These are phyloP conservation scores for Friedmanniomyces simplex DNA, from an alignment of 495 filamentous ascomycete genomes.

Conservation along the genomic window DNA sequence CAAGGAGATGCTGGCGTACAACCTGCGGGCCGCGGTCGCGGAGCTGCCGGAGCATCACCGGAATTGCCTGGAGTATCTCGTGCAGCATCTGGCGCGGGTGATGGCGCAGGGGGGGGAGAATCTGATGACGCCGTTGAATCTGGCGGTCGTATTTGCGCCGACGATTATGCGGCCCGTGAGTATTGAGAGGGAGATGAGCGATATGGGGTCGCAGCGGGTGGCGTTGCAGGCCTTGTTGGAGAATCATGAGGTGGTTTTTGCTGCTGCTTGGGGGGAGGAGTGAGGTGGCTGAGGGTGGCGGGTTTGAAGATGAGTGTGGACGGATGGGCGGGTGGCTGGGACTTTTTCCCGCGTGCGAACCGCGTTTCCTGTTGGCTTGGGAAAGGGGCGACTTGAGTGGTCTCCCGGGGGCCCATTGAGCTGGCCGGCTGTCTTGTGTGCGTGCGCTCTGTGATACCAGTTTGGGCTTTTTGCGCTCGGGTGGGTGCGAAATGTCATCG, in stretches of 20 bases:
- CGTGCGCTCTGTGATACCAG: too few relatives aligned
- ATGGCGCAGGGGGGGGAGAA: constrained; percentile 75
- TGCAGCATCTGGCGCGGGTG: constrained; percentile 89
- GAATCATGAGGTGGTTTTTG: constrained; percentile 26
- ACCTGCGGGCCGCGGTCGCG: constrained; percentile 58
- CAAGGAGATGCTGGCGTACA: constrained; percentile 52
- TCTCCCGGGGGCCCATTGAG: too few relatives aligned
- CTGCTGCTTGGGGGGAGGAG: constrained; percentile 1
- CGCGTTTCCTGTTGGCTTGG: too few relatives aligned
- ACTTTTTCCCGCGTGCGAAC: too few relatives aligned
- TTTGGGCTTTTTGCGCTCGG: too few relatives aligned
- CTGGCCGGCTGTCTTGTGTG: too few relatives aligned
- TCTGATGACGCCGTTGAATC: constrained; percentile 86
- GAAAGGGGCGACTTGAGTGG: too few relatives aligned
- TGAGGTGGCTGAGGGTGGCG: background rate
- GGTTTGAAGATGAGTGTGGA: too few relatives aligned
- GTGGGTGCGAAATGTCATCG: too few relatives aligned
- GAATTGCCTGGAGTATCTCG: constrained; percentile 82
- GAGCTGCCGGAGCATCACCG: constrained; percentile 72
- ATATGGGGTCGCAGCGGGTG: constrained; percentile 84
- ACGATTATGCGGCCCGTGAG: constrained; percentile 89
- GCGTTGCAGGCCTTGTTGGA: constrained; percentile 54
- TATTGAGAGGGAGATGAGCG: constrained; percentile 87
- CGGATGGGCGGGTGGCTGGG: too few relatives aligned
- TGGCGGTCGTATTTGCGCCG: constrained; percentile 95